These are phyloP conservation scores for Novakomyces olei DNA, from an alignment of 805 yeast genomes.

Conservation along the genomic window DNA sequence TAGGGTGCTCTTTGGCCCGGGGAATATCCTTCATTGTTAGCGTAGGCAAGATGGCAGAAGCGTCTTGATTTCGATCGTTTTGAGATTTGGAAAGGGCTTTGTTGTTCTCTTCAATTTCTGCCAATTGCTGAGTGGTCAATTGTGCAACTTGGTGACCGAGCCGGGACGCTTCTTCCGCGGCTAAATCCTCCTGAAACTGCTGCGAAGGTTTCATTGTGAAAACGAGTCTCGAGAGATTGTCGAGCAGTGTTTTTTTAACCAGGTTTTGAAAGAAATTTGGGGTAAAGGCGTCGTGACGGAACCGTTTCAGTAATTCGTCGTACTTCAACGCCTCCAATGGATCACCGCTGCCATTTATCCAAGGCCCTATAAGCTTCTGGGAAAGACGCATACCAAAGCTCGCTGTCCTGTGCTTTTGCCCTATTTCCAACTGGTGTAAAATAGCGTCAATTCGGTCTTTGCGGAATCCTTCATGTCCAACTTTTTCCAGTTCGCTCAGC, in stretches of 20 bases:
- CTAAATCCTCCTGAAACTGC: conserved; percentile 28
- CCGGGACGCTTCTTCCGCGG: conserved; percentile 34
- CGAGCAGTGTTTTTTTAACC: conserved; percentile 30
- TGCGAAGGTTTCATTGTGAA: conserved; percentile 58
- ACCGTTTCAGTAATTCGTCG: conserved; percentile 33
- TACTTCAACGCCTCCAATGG: conserved; percentile 49
- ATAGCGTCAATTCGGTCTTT: conserved; percentile 55
- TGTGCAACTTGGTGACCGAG: conserved; percentile 22
- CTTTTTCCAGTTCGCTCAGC: conserved; percentile 23
- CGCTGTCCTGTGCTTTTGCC: conserved; percentile 68
- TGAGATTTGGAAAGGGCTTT: conserved; percentile 38
- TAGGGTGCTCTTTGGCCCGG: conserved; percentile 23
- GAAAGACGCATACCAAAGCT: conserved; percentile 69
- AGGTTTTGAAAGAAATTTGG: conserved; percentile 40
- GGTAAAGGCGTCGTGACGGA: conserved; percentile 39
- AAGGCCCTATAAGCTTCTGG: conserved; percentile 54
- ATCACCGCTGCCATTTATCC: conserved; percentile 66
- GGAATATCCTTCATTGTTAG: conserved; percentile 54
- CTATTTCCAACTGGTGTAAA: conserved; percentile 65
- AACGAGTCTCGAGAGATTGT: conserved; percentile 33
- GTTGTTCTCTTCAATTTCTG: conserved; percentile 39
- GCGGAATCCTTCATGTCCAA: conserved; percentile 26
- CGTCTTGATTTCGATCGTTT: too few species aligned
- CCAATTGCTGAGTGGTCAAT: conserved; percentile 34
- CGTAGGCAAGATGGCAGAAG: conserved; percentile 60